Evolutionary conservation across 352 stramenopile genomes (phyloP).

Genomic region (Globisporangium solare): DNA sequence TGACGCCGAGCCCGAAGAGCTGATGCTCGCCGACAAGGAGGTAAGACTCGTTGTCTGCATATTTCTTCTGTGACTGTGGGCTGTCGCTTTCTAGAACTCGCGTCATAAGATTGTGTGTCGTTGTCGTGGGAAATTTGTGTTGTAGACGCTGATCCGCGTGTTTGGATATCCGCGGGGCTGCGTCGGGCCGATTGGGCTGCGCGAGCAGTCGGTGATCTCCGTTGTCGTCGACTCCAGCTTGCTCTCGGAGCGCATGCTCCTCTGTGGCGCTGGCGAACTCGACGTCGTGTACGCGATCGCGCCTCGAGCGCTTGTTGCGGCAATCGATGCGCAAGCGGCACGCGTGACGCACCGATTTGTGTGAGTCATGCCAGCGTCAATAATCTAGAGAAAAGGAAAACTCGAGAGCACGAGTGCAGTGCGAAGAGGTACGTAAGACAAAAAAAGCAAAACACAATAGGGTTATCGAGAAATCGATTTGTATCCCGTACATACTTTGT

Average conservation of each 20-base stretch:
- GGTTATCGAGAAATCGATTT: too few species aligned
- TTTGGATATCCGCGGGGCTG: conserved; percentile 66
- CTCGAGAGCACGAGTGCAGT: too few species aligned
- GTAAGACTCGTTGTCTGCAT: conserved; percentile 13
- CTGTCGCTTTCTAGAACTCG: too few species aligned
- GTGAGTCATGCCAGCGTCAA: too few species aligned
- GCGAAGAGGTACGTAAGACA: too few species aligned
- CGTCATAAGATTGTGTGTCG: background rate
- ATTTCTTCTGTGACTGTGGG: too few species aligned
- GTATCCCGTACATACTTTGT: too few species aligned
- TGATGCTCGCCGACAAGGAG: conserved; percentile 45
- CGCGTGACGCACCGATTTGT: too few species aligned
- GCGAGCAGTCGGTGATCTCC: conserved; percentile 36
- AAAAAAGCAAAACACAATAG: too few species aligned
- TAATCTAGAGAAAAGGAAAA: too few species aligned
- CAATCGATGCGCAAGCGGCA: too few species aligned
- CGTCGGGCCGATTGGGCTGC: conserved; percentile 57
- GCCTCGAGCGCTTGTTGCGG: too few species aligned
- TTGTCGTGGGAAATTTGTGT: background rate
- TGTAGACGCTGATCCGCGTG: conserved; percentile 48
- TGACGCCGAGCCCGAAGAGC: conserved; percentile 18
- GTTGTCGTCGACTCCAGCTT: conserved; percentile 46
- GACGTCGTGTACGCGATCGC: conserved; percentile 52
- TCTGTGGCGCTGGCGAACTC: conserved; percentile 42
- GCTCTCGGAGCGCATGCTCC: conserved; percentile 22